Evolutionary conservation across 2,329 filamentous ascomycete genomes (phyloP), one percentile per base, ranked within the genome.

Genomic region (Coniella vitis): DNA sequence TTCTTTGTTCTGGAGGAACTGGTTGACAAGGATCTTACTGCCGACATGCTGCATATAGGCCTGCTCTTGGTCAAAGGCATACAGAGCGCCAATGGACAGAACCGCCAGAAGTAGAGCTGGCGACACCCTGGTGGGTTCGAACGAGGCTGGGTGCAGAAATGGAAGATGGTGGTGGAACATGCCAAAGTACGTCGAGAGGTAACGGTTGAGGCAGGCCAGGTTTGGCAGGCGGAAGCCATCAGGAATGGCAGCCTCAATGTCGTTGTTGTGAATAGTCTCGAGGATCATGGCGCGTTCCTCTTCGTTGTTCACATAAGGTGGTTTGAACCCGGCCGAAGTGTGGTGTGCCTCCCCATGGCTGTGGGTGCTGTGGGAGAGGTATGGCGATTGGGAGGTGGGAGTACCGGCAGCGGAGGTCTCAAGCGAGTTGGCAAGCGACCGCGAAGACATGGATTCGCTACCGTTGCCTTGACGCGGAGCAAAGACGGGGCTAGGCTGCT

Each of bases 11-110:
- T 95, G 90, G 54, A 98, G 69, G 67, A 97, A 97, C 65, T 96
- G 89, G 64, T 94, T 96, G 60, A 97, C 90, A 16, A 98, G 79
- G 22, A 97, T 87, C 73, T 97, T 98, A 52, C 93, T 95, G 16
- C 91, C 93, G 58, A 97, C 95, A 69, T 98, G 93, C 19, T 96
- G 81, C 77, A 95, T 89, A 65, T 96, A 97, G 0, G 93, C 93
- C 64, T 95, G 87, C 59, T 97, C 91, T 63, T 95, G 89, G 62
- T 97, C 91, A 64, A 97, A 97, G 14, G 91, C 91, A 68, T 97
- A 97, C 17, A 98, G 73, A 9, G 93, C 91, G 60, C 93, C 93
- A 54, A 98, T 96, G 21, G 93, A 97, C 45, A 98, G 74, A 14
- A 96, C 88, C 0, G 90, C 89, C 38, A 97, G 77, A 29, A 98